Evolutionary conservation across 2,329 filamentous ascomycete species (phyloP).

Genomic region (Lachnum nothofagi): DNA sequence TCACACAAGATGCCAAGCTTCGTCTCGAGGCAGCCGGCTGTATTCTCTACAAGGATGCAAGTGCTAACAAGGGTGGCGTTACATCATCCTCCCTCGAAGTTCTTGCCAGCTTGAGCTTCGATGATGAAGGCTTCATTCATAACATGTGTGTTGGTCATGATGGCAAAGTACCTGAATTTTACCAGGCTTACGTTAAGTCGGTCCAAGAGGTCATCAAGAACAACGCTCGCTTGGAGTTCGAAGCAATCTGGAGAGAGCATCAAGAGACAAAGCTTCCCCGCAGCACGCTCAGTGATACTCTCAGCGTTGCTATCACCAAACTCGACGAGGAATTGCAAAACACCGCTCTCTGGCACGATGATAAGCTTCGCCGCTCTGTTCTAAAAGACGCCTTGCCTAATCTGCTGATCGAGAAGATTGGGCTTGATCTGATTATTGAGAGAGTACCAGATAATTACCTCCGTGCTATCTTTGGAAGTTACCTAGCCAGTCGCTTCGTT

Average conservation of each 20-base stretch:
- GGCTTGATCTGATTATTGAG: slow-evolving; percentile 77
- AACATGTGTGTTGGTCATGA: slow-evolving; percentile 86
- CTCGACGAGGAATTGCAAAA: slow-evolving; percentile 94
- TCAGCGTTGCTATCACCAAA: slow-evolving; percentile 90
- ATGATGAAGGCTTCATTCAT: slow-evolving; percentile 79
- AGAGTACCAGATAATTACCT: slow-evolving; percentile 90
- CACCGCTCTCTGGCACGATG: slow-evolving; percentile 84
- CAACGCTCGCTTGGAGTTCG: slow-evolving; percentile 90
- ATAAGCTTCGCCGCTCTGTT: slow-evolving; percentile 70
- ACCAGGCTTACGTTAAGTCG: slow-evolving; percentile 84
- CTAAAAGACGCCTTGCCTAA: slow-evolving; percentile 80
- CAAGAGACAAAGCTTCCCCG: slow-evolving; percentile 72
- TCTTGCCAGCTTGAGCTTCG: slow-evolving; percentile 87
- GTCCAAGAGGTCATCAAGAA: slow-evolving; percentile 88
- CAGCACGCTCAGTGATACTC: slow-evolving; percentile 83
- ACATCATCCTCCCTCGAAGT: slow-evolving; percentile 97
- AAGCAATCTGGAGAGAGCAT: slow-evolving; percentile 96
- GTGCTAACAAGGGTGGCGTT: slow-evolving; percentile 96
- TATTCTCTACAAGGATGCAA: slow-evolving; percentile 94
- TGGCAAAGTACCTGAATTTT: slow-evolving; percentile 81
- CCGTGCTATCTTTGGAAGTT: slow-evolving; percentile 91
- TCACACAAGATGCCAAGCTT: slow-evolving; percentile 96
- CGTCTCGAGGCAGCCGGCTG: slow-evolving; percentile 92
- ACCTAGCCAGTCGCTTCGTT: slow-evolving; percentile 89
- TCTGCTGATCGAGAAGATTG: slow-evolving; percentile 81